Base-by-base conservation (phyloP, 1,284 basidiomycete genomes). In the Sanghuangporus weigelae region DNA sequence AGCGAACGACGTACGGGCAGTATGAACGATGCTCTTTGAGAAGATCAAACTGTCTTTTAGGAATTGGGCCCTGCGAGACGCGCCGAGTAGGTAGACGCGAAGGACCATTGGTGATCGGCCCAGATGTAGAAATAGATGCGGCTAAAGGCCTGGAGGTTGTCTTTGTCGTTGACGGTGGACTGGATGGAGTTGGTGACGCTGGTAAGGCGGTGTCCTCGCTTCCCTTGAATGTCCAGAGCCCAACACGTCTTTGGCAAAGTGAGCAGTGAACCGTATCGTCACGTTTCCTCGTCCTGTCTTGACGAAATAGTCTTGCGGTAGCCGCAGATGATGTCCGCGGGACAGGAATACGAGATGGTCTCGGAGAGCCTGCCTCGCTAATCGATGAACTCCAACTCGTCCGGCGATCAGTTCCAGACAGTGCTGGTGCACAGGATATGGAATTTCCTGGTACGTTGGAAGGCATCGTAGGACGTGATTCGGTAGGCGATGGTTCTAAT, bases 21-120 rank as follows among this genome's bases (percentile, higher is more conserved):
- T 90, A 90, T 2, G 89, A 85, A 23, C 91, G 81, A 71, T 93
- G 90, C 72, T 93, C 91, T 69, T 85, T 87, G 48, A 91, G 73
- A 23, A 92, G 71, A 71, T 93, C 89, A 62, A 92, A 84, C 38
- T 81, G 82, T 56, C 87, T 76, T 61, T 76, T 77, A n/a, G 76
- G 76, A 14, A 73, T 67, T 5, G 68, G 62, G 60, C 67, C 57
- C 19, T 23, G 60, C 8, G 49, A 65, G 26, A 26, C 31, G 8
- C 42, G 66, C 21, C 51, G 64, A 6, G 35, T 57, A 35, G 59
- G 63, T 39, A 26, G 63, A 60, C 36, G 68, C 12, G 66, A 57
- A 10, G 42, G 44, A 14, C 42, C 26, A 6, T 16, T 50, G 10
- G 58, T 12, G 7, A 19, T 38, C 2, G 58, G 40, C 12, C 10